A percentile compares a stretch with the other conserved stretches of the same genome.
phyloP scores from a whole-genome alignment of 495 filamentous ascomycete species.

The Corynascus novoguineensis region DNA sequence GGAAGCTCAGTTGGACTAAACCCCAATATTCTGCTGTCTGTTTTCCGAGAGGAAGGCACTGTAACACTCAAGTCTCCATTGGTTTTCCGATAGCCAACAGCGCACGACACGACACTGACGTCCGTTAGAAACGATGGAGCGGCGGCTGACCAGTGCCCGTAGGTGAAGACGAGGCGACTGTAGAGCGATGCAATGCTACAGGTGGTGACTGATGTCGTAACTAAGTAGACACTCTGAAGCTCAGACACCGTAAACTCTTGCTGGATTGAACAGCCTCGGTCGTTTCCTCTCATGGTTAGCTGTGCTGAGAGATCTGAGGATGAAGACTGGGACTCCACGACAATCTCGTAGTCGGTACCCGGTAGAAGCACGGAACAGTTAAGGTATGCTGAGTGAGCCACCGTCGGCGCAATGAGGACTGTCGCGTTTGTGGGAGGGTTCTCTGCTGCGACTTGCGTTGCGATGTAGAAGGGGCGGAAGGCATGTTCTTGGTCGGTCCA shows the following conservation, averaged over 20 bases:
- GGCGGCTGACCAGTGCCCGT: neutral
- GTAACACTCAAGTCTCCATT: neutral
- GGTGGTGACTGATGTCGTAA: neutral
- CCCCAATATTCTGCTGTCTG: neutral
- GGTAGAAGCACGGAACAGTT: neutral
- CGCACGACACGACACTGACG: neutral
- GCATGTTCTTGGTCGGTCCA: neutral
- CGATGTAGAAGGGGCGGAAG: neutral
- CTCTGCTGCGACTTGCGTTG: neutral
- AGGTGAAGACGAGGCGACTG: neutral
- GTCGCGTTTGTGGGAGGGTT: neutral
- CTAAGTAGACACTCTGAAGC: neutral
- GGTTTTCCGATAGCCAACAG: neutral
- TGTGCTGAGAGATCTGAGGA: neutral
- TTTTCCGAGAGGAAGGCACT: neutral
- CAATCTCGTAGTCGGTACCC: neutral
- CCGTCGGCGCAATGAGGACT: neutral
- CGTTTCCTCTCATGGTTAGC: neutral
- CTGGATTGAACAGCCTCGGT: neutral
- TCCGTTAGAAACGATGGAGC: neutral
- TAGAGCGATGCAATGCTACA: neutral
- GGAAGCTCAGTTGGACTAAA: neutral
- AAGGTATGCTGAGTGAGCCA: neutral
- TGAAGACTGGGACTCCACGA: neutral
- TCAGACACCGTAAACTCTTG: neutral